Evolutionary conservation across 2,329 filamentous ascomycete genomes (phyloP), one percentile per base, ranked within the genome.

Genomic region (Fusarium kyushuense): DNA sequence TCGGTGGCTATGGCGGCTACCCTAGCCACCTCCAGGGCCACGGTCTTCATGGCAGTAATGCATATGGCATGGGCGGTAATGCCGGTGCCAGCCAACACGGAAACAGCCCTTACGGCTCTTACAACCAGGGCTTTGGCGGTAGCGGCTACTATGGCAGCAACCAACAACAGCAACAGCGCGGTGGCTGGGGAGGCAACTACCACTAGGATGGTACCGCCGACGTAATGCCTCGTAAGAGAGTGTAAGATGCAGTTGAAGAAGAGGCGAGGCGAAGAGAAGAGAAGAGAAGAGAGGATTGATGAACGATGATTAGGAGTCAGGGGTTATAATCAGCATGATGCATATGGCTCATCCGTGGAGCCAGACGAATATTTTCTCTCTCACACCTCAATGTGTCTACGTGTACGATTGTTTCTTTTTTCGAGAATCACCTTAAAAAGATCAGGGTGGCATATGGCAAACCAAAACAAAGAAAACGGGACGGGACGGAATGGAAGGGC

Each of bases 141-240:
- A 81, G 78, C 67, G 84, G 84, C 78, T 86, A 86, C 75, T 81
- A 80, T 58, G 75, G 72, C 58, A 79, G 78, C 41, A 70, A 72
- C 63, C 78, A 83, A 60, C 79, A 80, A 48, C 75, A 78, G 61
- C 76, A 76, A 32, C 76, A 77, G 65, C 75, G 83, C 64, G 82
- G 84, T 67, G 86, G 86, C 73, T 88, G 86, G 86, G 86, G 86
- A 70, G 83, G 82, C 71, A 88, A 88, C 82, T 88, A 88, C 81
- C 81, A 85, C 71, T 82, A 83, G 77, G 72, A 72, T 74, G 76
- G 76, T 78, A 75, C 73, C 17, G 40, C 36, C 40, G 52, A 58
- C 40, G 38, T 47, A 49, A 30, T 53, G 32, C 45, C 49, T 52
- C 53, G 41, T 51, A 29, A 49, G 65, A 62, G 69, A 71, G 72